A percentile compares a stretch with the other conserved stretches of the same genome.
These are phyloP conservation scores for Tylopilus orsonianus DNA, from an alignment of 1,284 basidiomycete species.

Conservation along the genomic window DNA sequence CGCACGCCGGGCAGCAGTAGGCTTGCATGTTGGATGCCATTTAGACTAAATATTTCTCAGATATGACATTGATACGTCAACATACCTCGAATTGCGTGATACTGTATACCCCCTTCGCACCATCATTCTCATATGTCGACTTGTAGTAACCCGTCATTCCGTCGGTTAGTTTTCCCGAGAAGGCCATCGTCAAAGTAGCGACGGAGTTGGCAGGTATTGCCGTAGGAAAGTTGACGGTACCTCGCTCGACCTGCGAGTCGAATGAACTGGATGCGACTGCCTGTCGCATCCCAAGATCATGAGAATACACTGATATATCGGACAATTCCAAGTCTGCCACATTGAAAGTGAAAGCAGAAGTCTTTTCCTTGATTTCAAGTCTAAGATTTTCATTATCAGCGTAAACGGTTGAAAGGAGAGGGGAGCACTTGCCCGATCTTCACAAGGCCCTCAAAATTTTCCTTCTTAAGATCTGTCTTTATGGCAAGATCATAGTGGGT, in stretches of 20 bases:
- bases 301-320: slow-evolving; percentile 61
- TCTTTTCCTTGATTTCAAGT: slow-evolving; percentile 70
- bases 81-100: slow-evolving; percentile 82
- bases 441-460: slow-evolving; percentile 77
- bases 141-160: slow-evolving; percentile 77
- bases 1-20: slow-evolving; percentile 81
- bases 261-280: slow-evolving; percentile 49
- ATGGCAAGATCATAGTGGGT: slow-evolving; percentile 84
- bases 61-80: slow-evolving; percentile 9
- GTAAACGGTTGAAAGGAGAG: slow-evolving; percentile 7
- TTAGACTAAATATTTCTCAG: slow-evolving; percentile 20
- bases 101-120: slow-evolving; percentile 65
- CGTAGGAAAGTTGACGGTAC: slow-evolving; percentile 56
- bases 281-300: slow-evolving; percentile 56
- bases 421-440: slow-evolving; percentile 61
- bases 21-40: slow-evolving; percentile 50
- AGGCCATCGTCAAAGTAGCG: slow-evolving; percentile 61
- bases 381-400: slow-evolving; percentile 42
- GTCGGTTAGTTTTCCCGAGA: slow-evolving; percentile 63
- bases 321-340: slow-evolving; percentile 70
- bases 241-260: slow-evolving; percentile 65
- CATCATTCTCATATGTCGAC: slow-evolving; percentile 54
- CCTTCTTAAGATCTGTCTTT: slow-evolving; percentile 78
- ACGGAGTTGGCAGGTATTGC: slow-evolving; percentile 61
- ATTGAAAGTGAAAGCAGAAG: slow-evolving; percentile 71